A percentile compares a stretch with the other conserved stretches of the same genome.
Conservation (phyloP, 2,329 filamentous ascomycete genomes). For the Alternaria ethzedia region DNA sequence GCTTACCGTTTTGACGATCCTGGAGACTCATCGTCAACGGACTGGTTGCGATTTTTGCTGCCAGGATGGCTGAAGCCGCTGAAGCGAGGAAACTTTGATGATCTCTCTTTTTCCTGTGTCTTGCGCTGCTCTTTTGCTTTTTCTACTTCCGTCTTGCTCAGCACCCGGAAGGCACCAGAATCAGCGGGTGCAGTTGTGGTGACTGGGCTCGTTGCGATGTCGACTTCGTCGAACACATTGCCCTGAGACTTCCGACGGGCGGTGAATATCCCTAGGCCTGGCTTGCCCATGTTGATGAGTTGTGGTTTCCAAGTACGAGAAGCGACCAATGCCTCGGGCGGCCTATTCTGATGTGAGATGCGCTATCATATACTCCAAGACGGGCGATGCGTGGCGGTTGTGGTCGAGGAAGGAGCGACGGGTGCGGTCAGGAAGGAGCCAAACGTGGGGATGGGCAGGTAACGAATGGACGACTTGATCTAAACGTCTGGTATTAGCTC, state of each 20-base stretch:
- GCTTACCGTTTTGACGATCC: slow-evolving; percentile 46
- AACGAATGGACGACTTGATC: slow-evolving; percentile 13
- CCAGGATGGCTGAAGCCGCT: slow-evolving; percentile 36
- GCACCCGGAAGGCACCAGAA: slow-evolving; percentile 42
- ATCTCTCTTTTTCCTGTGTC: slow-evolving; percentile 39
- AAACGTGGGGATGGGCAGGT: neutral
- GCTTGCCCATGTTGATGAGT: slow-evolving; percentile 37
- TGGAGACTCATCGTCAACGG: slow-evolving; percentile 46
- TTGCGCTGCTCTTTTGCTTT: slow-evolving; percentile 35
- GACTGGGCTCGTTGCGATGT: slow-evolving; percentile 29
- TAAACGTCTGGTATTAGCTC: slow-evolving; percentile 2
- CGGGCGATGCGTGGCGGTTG: slow-evolving; percentile 6
- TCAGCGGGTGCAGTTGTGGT: slow-evolving; percentile 25
- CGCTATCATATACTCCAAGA: slow-evolving; percentile 25
- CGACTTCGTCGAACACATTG: slow-evolving; percentile 42
- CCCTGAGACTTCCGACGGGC: slow-evolving; percentile 47
- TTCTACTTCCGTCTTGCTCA: slow-evolving; percentile 42
- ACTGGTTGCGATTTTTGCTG: slow-evolving; percentile 43
- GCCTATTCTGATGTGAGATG: slow-evolving; percentile 21
- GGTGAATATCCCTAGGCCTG: slow-evolving; percentile 41
- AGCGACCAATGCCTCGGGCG: slow-evolving; percentile 24
- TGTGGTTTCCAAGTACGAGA: slow-evolving; percentile 4
- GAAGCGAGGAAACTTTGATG: slow-evolving; percentile 44
- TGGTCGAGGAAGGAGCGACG: slow-evolving; percentile 5
- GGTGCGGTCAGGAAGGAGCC: neutral